These are phyloP conservation scores for Alternaria consortialis DNA, from an alignment of 2,329 filamentous ascomycete genomes.

Conservation along the genomic window DNA sequence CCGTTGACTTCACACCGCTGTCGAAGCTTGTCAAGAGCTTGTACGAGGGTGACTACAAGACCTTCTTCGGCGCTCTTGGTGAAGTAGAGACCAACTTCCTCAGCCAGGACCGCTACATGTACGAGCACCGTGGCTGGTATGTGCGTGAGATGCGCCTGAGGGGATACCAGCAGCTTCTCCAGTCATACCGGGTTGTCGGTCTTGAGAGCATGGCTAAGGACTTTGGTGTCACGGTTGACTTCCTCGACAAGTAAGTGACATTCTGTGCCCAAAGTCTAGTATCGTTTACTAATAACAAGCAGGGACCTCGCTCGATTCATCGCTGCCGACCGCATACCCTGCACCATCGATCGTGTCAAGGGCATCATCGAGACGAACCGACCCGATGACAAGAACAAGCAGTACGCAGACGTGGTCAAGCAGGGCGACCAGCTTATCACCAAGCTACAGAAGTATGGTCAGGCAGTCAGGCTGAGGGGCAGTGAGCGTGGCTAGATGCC, in stretches of 20 bases:
- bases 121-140: slow-evolving; percentile 96
- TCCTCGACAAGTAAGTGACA: slow-evolving; percentile 81
- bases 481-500: slow-evolving; percentile 80
- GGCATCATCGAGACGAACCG: slow-evolving; percentile 98
- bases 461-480: slow-evolving; percentile 90
- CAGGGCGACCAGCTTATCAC: slow-evolving; percentile 98
- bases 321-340: slow-evolving; percentile 89
- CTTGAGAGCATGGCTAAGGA: slow-evolving; percentile 96
- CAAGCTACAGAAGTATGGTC: slow-evolving; percentile 98
- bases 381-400: slow-evolving; percentile 99
- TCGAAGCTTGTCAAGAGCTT: slow-evolving; percentile 88
- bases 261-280: neutral
- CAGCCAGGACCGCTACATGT: slow-evolving; percentile 90
- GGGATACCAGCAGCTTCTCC: slow-evolving; percentile 94
- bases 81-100: slow-evolving; percentile 94
- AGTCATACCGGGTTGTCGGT: slow-evolving; percentile 97
- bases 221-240: slow-evolving; percentile 97
- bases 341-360: slow-evolving; percentile 96
- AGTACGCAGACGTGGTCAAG: slow-evolving; percentile 97
- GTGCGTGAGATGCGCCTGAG: slow-evolving; percentile 97
- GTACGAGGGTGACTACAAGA: slow-evolving; percentile 93
- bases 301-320: slow-evolving; percentile 98
- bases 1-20: slow-evolving; percentile 88
- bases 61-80: slow-evolving; percentile 89
- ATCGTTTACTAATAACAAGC: slow-evolving; percentile 21